Evolutionary conservation across 169 alveolate species (phyloP), one percentile per base, ranked within the genome.

Genomic region (Besnoitia besnoiti): DNA sequence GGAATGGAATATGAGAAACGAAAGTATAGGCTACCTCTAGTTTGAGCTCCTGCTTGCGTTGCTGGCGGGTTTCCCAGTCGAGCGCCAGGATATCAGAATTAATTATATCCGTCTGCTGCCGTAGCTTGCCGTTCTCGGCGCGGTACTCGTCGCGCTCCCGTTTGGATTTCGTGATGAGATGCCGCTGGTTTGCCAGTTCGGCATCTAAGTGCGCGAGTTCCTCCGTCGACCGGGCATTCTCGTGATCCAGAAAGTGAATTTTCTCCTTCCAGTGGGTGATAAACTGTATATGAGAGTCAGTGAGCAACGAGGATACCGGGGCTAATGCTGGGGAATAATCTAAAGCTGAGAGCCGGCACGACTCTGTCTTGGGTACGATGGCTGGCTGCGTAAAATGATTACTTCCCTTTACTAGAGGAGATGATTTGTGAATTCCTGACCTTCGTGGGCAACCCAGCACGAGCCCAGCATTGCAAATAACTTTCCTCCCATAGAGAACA

Each of bases 191-290:
- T 2, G 96, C 97, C 30, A 97, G 91, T 62, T 95, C 92, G 44
- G 73, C 77, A 47, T 91, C 92, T 35, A 85, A 76, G 67, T 95
- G 85, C 67, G 89, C 87, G 46, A 91, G 87, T 89, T 96, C 95
- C 80, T 95, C 85, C 89, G 96, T 92, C 87, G 90, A 94, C 75
- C 94, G 93, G 85, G 94, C 97, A 50, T 95, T 95, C 87, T 96
- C 96, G 51, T 92, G 89, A 77, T 90, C 93, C 49, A 97, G 98
- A 95, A 96, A 97, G 79, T 96, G 95, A 12, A 97, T 95, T 95
- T 97, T 97, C 92, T 97, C 99, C 85, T 98, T 95, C 92, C 98
- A 96, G 96, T 98, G 99, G 67, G 99, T 96, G 75, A 97, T 94
- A 30, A 91, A 59, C 94, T 91, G 93, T 30, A 24, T 27, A 27